Base-by-base conservation (phyloP, 768 basidiomycete species). In the Mycena venus region DNA sequence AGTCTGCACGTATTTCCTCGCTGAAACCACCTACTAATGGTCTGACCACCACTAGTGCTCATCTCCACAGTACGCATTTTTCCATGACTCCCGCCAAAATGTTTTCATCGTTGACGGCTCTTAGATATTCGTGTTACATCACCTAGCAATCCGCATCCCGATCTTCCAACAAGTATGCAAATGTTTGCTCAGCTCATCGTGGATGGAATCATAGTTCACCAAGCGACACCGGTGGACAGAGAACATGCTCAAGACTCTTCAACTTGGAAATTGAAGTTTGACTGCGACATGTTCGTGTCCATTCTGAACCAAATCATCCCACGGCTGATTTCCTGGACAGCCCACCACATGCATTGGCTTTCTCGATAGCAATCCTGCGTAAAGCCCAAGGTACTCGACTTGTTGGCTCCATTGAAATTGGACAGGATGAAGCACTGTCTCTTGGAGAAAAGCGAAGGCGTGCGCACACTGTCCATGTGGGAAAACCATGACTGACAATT, bases 111-210 rank as follows among this genome's bases (percentile, higher is more conserved):
- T 32, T 19, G 55, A 56, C 29, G 29, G 55, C 31, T 56, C 55
- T 56, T 61, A 65, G 63, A 38, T 51, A 65, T 65, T 15, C n/a
- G 32, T 34, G 32, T 65, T 36, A 65, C 47, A 32, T 65, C 49
- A 36, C 21, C 19, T 21, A 14, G 3, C 32, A 53, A 53, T 53
- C 19, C 4, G 34, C 63, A 65, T 65, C 29, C 47, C 23, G 63
- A 65, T 65, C 63, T 65, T 34, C 44, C 47, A 51, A 32, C 10
- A 36, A 27, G n/a, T n/a, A 65, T 65, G 63, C 44, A 65, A 53
- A 65, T 65, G 49, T 65, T 53, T 65, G 63, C 63, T n/a, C 63
- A 65, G 47, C 63, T 65, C 63, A 65, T 65, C 34, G 63, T 64
- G 9, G 47, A 64, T 4, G 25, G 15, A 29, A 29, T 27, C 42